Conservation (phyloP, 169 alveolate species). For the Plasmodium coatneyi region DNA sequence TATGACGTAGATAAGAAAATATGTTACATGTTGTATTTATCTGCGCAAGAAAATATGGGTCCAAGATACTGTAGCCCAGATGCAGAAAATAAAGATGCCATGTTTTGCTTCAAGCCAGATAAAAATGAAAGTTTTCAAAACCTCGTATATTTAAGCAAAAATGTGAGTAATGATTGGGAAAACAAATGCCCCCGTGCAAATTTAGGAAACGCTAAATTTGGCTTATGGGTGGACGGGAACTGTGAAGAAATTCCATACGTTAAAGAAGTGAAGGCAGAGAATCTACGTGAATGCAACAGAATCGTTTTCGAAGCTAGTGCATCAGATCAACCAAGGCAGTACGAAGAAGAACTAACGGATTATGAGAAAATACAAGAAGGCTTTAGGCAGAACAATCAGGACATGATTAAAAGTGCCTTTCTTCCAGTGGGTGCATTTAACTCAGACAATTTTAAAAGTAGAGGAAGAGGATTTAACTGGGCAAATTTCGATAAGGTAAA, state of each 20-base stretch:
- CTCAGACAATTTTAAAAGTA: conserved; percentile 55
- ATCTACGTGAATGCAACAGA: conserved; percentile 76
- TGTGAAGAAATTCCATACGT: conserved; percentile 36
- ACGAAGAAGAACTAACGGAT: conserved; percentile 57
- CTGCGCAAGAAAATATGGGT: conserved; percentile 86
- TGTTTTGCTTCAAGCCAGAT: conserved; percentile 83
- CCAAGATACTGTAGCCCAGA: conserved; percentile 82
- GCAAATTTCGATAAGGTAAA: conserved; percentile 75
- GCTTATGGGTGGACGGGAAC: conserved; percentile 79
- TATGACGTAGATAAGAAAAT: conserved; percentile 74
- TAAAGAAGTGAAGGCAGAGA: background rate
- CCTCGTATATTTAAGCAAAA: conserved; percentile 78
- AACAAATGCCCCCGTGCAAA: conserved; percentile 80
- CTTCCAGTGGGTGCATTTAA: conserved; percentile 73
- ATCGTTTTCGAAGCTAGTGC: conserved; percentile 81
- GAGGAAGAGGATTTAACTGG: conserved; percentile 85
- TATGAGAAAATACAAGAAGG: conserved; percentile 38
- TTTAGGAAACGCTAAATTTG: conserved; percentile 82
- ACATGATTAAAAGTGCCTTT: conserved; percentile 40
- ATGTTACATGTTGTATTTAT: conserved; percentile 80
- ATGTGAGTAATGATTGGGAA: conserved; percentile 79
- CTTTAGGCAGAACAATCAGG: background rate
- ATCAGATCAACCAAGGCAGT: conserved; percentile 78
- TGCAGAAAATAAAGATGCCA: conserved; percentile 64
- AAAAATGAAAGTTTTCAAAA: conserved; percentile 72